A percentile compares a stretch with the other conserved stretches of the same genome.
These are phyloP conservation scores for Alternaria rosae DNA, from an alignment of 2,329 filamentous ascomycete species.

Conservation along the genomic window DNA sequence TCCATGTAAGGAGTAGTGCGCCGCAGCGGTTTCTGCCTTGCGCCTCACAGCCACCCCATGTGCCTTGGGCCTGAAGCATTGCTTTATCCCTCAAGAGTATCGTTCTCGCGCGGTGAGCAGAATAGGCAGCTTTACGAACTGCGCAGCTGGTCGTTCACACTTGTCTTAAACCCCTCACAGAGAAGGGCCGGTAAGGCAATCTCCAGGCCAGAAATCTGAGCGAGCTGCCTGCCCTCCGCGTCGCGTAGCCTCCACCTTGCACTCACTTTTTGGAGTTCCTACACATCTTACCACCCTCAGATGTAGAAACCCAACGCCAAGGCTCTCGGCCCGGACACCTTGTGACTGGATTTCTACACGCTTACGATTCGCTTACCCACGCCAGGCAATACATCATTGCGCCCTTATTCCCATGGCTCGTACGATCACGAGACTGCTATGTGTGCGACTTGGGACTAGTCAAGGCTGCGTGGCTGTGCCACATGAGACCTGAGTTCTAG, in stretches of 20 bases:
- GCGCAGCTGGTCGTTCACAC: not conserved
- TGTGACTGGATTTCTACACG: not conserved
- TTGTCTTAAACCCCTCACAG: not conserved
- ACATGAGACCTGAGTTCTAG: not conserved
- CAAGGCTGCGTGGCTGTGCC: constrained; percentile 20
- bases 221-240: not conserved
- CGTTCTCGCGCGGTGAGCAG: constrained; percentile 6
- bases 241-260: not conserved
- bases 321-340: constrained; percentile 13
- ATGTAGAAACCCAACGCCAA: constrained; percentile 15
- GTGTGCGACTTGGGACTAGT: not conserved
- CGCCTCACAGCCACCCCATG: constrained; percentile 14
- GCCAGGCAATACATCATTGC: not conserved
- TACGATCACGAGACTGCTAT: constrained; percentile 14
- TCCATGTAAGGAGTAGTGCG: not conserved
- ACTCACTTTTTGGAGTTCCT: not conserved
- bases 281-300: constrained; percentile 1
- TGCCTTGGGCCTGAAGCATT: not conserved
- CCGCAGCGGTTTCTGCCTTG: constrained; percentile 21
- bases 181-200: constrained; percentile 1
- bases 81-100: constrained; percentile 8
- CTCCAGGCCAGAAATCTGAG: not conserved
- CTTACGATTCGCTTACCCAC: constrained; percentile 14
- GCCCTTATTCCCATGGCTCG: constrained; percentile 7
- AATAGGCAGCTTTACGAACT: constrained; percentile 1